These are phyloP conservation scores for Aspergillus sp. DNA, from an alignment of 2,329 filamentous ascomycete genomes.

Conservation along the genomic window DNA sequence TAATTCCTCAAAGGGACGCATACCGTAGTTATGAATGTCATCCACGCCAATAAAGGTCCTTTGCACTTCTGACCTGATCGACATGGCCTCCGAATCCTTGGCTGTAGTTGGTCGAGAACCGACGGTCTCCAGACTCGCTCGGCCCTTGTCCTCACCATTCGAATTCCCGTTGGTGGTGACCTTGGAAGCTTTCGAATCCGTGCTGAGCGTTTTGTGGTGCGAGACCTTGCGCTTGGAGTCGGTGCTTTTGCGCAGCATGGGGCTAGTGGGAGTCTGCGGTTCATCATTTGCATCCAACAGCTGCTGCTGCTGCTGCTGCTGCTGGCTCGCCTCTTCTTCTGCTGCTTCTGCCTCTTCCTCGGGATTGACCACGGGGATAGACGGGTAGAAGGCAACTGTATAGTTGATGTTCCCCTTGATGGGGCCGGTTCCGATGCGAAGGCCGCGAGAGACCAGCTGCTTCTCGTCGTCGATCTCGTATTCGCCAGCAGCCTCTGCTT, in stretches of 20 bases:
- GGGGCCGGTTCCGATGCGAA: slow-evolving; percentile 63
- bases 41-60: slow-evolving; percentile 73
- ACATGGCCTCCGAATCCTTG: slow-evolving; percentile 40
- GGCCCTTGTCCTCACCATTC: slow-evolving; percentile 27
- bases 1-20: slow-evolving; percentile 14
- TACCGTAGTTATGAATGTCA: slow-evolving; percentile 70
- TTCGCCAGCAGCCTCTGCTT: slow-evolving; percentile 65
- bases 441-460: slow-evolving; percentile 54
- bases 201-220: slow-evolving; percentile 23
- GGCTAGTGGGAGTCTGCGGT: slow-evolving; percentile 4
- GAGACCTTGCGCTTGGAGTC: slow-evolving; percentile 20
- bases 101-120: slow-evolving; percentile 32
- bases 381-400: slow-evolving; percentile 82
- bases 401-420: slow-evolving; percentile 76
- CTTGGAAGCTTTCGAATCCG: slow-evolving; percentile 22
- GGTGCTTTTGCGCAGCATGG: slow-evolving; percentile 19
- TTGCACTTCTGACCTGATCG: slow-evolving; percentile 47
- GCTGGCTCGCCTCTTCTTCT: slow-evolving; percentile 23
- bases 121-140: slow-evolving; percentile 24
- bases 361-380: slow-evolving; percentile 77
- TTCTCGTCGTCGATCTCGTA: slow-evolving; percentile 74
- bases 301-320: too few relatives aligned
- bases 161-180: slow-evolving; percentile 7
- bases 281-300: slow-evolving; percentile 1
- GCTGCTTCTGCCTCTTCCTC: slow-evolving; percentile 53